A percentile compares a stretch with the other conserved stretches of the same genome.
phyloP scores from a whole-genome alignment of 257 asterid species.

The Nicotiana sylvestris region DNA sequence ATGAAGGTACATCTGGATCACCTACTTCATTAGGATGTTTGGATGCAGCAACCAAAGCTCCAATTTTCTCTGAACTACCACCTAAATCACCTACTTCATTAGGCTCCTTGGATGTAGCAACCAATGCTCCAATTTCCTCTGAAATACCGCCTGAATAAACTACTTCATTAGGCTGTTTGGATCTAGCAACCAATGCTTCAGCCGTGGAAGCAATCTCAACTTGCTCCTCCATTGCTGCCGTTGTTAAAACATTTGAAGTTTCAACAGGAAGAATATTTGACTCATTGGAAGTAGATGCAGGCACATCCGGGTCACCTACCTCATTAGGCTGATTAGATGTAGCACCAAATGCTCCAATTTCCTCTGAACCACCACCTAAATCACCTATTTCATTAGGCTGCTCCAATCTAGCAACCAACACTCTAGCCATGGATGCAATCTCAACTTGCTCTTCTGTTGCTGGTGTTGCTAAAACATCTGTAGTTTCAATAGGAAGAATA shows the following conservation, averaged over 20 bases:
- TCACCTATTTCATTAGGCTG: too few relatives aligned
- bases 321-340: slow-evolving; percentile 21
- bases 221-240: slow-evolving; percentile 9
- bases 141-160: slow-evolving; percentile 3
- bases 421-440: not conserved
- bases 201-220: slow-evolving; percentile 1
- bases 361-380: too few relatives aligned
- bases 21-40: slow-evolving; percentile 23
- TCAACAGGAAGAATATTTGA: not conserved
- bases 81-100: slow-evolving; percentile 14
- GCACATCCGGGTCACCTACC: not conserved
- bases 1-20: not conserved
- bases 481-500: slow-evolving; percentile 18
- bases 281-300: not conserved
- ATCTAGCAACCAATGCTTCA: slow-evolving; percentile 1
- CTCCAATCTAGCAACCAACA: not conserved
- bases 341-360: not conserved
- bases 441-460: slow-evolving; percentile 15
- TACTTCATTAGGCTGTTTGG: slow-evolving; percentile 22
- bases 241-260: not conserved
- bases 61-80: slow-evolving; percentile 11
- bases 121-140: slow-evolving; percentile 5
- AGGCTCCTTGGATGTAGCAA: slow-evolving; percentile 18
- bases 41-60: not conserved
- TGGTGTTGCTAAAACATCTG: slow-evolving; percentile 18